Base-by-base conservation (phyloP, 495 filamentous ascomycete species). In the Penicillium cataractarum region DNA sequence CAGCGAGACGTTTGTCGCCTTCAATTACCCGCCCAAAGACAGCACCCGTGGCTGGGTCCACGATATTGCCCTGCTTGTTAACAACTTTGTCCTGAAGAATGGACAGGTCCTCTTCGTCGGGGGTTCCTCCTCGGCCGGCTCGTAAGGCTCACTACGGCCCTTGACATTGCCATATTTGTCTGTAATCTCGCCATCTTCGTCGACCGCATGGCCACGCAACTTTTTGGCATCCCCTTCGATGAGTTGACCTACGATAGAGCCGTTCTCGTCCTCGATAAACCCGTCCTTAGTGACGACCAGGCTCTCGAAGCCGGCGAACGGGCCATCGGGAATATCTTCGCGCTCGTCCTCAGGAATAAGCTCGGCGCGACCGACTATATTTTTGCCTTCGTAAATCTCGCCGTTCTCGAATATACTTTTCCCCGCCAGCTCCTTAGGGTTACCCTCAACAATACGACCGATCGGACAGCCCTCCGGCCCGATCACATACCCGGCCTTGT, bases 31-130 rank as follows among this genome's bases (percentile, higher is more conserved):
- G 87, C 21, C 92, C 92, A 63, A 86, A 87, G 66, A 95, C 89
- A 21, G 80, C 80, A n/a, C 92, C 92, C 29, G 81, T 80, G 26
- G 75, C 74, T 0, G 70, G 67, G 69, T 96, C 92, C 58, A 96
- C 92, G 19, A 93, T 85, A 46, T 94, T 93, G 50, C 92, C 92
- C 7, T 81, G 82, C 75, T 95, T 95, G 78, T 96, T 96, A 69
- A 95, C 89, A 6, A 87, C 84, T 82, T 92, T 92, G 56, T 92
- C 92, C 6, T 90, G 91, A 5, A 96, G 80, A 13, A 82, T 74
- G 3, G 89, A 92, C 48, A 86, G 79, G 65, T 96, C 91, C 3
- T 76, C 67, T 59, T 84, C 80, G 71, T 29, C 58, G 31, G 68
- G 68, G 1, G 56, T 65, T 84, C 86, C 62, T 75, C 80, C 63